Percentiles rank a stretch among this genome's conserved stretches.
phyloP scores from a whole-genome alignment of 176 grass and related monocot species.

The Triticum urartu region DNA sequence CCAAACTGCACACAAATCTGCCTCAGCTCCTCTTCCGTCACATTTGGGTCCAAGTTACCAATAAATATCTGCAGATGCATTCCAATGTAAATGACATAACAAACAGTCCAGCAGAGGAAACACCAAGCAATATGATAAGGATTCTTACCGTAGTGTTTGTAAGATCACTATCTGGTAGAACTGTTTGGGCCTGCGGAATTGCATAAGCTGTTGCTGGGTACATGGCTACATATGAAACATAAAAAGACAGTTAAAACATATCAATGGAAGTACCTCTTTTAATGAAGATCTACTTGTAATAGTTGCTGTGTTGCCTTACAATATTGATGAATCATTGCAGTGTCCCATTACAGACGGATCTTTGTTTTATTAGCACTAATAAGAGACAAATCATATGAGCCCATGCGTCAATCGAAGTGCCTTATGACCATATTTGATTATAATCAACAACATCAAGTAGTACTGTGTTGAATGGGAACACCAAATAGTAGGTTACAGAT shows the following conservation, averaged over 20 bases:
- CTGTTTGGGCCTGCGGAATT: slow-evolving; percentile 54
- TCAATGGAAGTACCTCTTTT: background rate
- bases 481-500: background rate
- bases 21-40: slow-evolving; percentile 89
- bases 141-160: slow-evolving; percentile 68
- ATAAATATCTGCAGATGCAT: slow-evolving; percentile 83
- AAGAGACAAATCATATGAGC: slow-evolving; percentile 20
- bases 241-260: slow-evolving; percentile 14
- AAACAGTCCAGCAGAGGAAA: slow-evolving; percentile 16
- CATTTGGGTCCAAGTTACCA: slow-evolving; percentile 90
- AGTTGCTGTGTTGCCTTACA: slow-evolving; percentile 14
- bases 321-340: slow-evolving; percentile 23
- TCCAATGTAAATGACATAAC: slow-evolving; percentile 44
- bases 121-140: slow-evolving; percentile 17
- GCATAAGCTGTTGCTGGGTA: slow-evolving; percentile 69
- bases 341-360: slow-evolving; percentile 13
- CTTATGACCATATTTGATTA: slow-evolving; percentile 4
- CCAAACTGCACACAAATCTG: slow-evolving; percentile 82
- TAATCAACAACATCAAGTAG: background rate
- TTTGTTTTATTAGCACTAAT: slow-evolving; percentile 23
- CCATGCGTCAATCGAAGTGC: background rate
- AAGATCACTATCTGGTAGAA: slow-evolving; percentile 61
- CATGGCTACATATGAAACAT: slow-evolving; percentile 40
- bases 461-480: slow-evolving; percentile 11
- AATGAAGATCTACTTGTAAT: slow-evolving; percentile 2